Base-by-base conservation (phyloP, 208 protist genomes). In the Angomonas ambiguus region DNA sequence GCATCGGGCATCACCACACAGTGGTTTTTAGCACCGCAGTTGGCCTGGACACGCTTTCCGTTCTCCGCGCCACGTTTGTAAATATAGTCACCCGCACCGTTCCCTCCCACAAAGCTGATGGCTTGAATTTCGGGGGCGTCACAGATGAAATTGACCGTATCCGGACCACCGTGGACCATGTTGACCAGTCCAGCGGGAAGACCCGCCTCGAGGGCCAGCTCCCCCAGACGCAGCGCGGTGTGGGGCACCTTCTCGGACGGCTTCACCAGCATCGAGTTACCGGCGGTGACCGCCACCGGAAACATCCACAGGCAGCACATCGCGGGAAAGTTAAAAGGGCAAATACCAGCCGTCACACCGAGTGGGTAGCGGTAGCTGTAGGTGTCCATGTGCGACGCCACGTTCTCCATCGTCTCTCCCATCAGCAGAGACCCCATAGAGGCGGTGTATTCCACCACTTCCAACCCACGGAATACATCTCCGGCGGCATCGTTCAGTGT, bases 231-330 rank as follows among this genome's bases (percentile, higher is more conserved):
- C 53, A 59, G 13, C 22, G 53, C 53, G 20, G 53, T 59, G 53
- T 59, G 53, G 11, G 53, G 53, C 53, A 59, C 53, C 53, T 59
- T 59, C 53, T 59, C 53, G 11, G 53, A 59, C 53, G 53, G 53
- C 53, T 59, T 59, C 53, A 59, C 53, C 24, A 59, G 20, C 53
- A 59, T 59, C 24, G 53, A 20, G 53, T 59, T 59, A 31, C 53
- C 53, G 24, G 53, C 53, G 24, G 53, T 59, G 4, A 59, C 22
- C 5, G 53, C 53, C 27, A 59, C 2, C 27, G 53, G 53, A 30
- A 33, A 59, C 53, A 59, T 59, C 53, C 53, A 59, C 27, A 59
- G 53, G 53, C 53, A 59, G 53, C 53, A 59, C 53, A 59, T 59
- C 27, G 53, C 53, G 11, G 53, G 53, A 13, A 59, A 59, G 53